Evolutionary conservation across 1,139 yeast species (phyloP), one percentile per base, ranked within the genome.

Genomic region (Arxiozyma telluris): DNA sequence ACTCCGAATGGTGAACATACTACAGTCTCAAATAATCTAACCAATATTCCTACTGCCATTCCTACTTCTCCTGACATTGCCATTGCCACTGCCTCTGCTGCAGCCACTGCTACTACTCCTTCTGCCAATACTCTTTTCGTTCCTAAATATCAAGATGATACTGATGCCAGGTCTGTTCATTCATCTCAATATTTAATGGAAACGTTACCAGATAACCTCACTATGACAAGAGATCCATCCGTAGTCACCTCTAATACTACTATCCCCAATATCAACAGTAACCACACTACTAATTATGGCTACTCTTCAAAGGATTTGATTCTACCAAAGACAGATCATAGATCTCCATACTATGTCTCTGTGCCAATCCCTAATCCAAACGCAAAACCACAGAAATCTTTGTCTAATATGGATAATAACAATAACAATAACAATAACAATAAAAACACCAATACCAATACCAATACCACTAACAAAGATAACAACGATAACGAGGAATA

Each of bases 271-370:
- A 27, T 27, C 11, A 27, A 8, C 11, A 27, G 4, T 21, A 38
- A 4, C 21, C 45, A 39, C 15, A 1, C 44, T n/a, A 44, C 22
- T 23, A 22, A 15, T 7, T 27, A 27, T 27, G 7, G 30, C 11
- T 27, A 27, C 12, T 27, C 34, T 22, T 43, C 45, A 43, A 59
- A 66, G 42, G 63, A 57, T 49, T 57, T 55, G 20, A 64, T 73
- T 25, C 56, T 71, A 25, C 75, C 74, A 4, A 67, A 65, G 53
- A 61, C 68, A 0, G 65, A 72, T 54, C 62, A 61, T 25, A 58
- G 62, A 50, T 72, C 75, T 1, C 76, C 76, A 0, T 72, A 64
- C 56, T 65, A 64, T 55, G 59, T 72, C 15, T 61, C 67, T 18
- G 71, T 72, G 1, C 76, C 76, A 0, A 62, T 66, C 3, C 72